phyloP scores from a whole-genome alignment of 1,139 yeast genomes.

The Spencermartinsiella ligniputridi region DNA sequence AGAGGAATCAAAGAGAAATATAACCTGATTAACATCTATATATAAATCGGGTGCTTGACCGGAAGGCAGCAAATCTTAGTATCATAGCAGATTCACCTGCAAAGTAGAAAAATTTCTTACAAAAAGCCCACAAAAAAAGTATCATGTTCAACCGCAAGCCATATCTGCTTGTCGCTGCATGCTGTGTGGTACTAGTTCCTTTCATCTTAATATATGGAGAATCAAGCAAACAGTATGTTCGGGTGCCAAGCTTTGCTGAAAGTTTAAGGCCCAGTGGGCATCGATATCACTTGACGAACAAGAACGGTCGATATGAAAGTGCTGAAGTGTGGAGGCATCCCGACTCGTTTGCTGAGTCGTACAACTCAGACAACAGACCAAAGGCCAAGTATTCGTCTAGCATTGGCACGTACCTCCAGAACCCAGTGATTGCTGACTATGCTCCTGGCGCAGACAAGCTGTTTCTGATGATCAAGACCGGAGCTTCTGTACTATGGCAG shows the following conservation, averaged over 20 bases:
- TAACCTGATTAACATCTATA: too few species aligned
- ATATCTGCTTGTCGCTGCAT: not conserved
- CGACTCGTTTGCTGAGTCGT: constrained; percentile 12
- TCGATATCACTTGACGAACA: not conserved
- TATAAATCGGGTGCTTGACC: too few species aligned
- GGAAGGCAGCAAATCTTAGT: too few species aligned
- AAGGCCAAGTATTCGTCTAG: constrained; percentile 7
- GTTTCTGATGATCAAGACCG: constrained; percentile 34
- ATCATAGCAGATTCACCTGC: too few species aligned
- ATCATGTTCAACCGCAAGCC: too few species aligned
- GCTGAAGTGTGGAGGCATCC: constrained; percentile 16
- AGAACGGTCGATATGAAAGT: constrained; percentile 12
- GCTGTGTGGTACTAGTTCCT: not conserved
- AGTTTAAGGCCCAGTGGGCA: not conserved
- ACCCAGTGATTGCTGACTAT: constrained; percentile 24
- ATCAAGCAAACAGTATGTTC: not conserved
- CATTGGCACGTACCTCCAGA: constrained; percentile 19
- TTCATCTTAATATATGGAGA: not conserved
- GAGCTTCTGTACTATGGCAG: constrained; percentile 34
- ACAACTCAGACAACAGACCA: constrained; percentile 9
- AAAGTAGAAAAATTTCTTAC: too few species aligned
- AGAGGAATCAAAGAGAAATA: too few species aligned
- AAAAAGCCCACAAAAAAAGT: too few species aligned
- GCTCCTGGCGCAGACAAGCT: constrained; percentile 22
- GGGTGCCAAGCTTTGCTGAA: not conserved